These are phyloP conservation scores for Paramecium caudatum DNA, from an alignment of 73 alveolate species.

Conservation along the genomic window DNA sequence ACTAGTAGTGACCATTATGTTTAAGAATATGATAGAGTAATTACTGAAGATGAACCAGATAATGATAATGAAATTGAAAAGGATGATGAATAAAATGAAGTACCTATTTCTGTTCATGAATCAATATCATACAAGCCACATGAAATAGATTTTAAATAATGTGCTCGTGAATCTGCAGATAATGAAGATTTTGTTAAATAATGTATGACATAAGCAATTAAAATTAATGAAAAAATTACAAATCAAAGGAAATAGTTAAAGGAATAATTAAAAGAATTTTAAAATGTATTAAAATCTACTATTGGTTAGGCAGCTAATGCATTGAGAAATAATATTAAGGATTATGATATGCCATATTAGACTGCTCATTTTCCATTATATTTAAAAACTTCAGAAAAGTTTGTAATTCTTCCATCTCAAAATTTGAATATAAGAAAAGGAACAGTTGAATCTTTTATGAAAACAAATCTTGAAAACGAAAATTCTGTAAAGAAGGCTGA, in stretches of 20 bases:
- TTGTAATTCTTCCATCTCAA: conserved; percentile 23
- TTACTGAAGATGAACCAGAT: not conserved
- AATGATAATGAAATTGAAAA: not conserved
- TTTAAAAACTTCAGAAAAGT: conserved; percentile 6
- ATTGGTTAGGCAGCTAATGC: not conserved
- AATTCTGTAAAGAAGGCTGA: conserved; percentile 31
- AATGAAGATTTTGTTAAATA: not conserved
- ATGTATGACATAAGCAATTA: not conserved
- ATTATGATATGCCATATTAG: conserved; percentile 54
- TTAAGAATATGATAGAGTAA: not conserved
- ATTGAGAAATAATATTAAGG: conserved; percentile 10
- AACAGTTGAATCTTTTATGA: conserved; percentile 15
- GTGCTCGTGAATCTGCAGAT: not conserved
- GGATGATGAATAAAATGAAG: not conserved
- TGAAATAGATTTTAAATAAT: not conserved
- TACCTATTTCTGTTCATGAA: not conserved
- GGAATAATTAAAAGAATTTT: conserved; percentile 11
- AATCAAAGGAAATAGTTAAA: not conserved
- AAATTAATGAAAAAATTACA: not conserved
- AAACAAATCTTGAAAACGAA: conserved; percentile 16
- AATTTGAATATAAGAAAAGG: conserved; percentile 42
- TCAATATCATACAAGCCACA: not conserved
- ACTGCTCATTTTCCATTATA: conserved; percentile 35
- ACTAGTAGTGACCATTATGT: too few species aligned
- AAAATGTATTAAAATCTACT: not conserved